A percentile compares a stretch with the other conserved stretches of the same genome.
Conservation (phyloP, 306 rosid genomes). For the Ormosia emarginata region DNA sequence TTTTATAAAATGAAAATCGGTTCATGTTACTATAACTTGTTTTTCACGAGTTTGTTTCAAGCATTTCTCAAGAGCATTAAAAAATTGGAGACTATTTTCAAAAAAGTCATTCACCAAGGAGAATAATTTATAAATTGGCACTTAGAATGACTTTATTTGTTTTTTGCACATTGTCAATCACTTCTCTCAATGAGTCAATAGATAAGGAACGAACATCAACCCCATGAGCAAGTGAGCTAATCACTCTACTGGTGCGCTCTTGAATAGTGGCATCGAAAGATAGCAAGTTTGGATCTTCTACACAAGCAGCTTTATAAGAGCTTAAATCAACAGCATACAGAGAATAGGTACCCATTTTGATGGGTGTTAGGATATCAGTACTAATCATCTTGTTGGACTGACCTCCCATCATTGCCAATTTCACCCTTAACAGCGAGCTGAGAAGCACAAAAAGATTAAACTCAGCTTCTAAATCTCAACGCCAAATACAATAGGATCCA, state of each 20-base stretch:
- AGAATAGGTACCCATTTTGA: slow-evolving; percentile 39
- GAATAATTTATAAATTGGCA: too few relatives aligned
- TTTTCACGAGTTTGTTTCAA: slow-evolving; percentile 49
- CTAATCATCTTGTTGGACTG: slow-evolving; percentile 46
- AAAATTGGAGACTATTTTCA: slow-evolving; percentile 62
- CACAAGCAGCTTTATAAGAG: slow-evolving; percentile 73
- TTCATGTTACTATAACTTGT: slow-evolving; percentile 58
- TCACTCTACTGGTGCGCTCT: slow-evolving; percentile 63
- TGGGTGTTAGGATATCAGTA: slow-evolving; percentile 29
- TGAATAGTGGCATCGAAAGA: slow-evolving; percentile 62
- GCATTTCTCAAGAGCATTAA: slow-evolving; percentile 63
- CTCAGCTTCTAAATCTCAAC: neutral
- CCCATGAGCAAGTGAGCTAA: slow-evolving; percentile 58
- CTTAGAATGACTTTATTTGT: slow-evolving; percentile 66
- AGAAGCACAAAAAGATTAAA: neutral
- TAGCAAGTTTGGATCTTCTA: slow-evolving; percentile 53
- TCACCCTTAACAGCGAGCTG: neutral
- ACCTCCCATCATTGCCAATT: slow-evolving; percentile 63
- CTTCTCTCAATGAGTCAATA: slow-evolving; percentile 60
- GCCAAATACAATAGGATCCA: neutral
- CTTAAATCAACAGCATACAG: slow-evolving; percentile 49
- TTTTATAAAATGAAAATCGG: too few relatives aligned
- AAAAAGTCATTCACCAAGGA: slow-evolving; percentile 65
- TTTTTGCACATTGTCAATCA: slow-evolving; percentile 60
- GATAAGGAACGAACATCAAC: slow-evolving; percentile 58